Evolutionary conservation across 345 rosid genomes (phyloP).

Genomic region (Eucalyptus grandis): DNA sequence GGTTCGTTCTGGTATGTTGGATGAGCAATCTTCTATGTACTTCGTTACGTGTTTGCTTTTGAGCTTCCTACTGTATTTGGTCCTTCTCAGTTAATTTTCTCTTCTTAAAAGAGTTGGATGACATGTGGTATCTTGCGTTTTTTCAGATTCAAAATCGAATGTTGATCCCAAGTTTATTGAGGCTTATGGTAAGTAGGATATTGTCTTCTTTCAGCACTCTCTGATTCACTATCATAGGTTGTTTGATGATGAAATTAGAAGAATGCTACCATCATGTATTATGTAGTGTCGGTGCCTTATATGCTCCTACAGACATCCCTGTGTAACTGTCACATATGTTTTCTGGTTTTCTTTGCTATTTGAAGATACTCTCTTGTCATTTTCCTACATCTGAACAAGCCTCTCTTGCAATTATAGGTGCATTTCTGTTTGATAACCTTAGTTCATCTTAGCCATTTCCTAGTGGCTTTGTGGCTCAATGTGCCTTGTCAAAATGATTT

Average conservation of each 20-base stretch:
- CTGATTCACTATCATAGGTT: neutral
- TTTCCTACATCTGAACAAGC: neutral
- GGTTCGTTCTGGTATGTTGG: conserved; percentile 33
- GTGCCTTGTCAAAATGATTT: neutral
- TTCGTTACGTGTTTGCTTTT: neutral
- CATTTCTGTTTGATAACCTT: neutral
- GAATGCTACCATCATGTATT: neutral
- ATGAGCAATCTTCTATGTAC: neutral
- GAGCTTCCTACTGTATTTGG: neutral
- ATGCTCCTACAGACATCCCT: neutral
- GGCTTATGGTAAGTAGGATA: conserved; percentile 52
- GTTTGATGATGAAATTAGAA: neutral
- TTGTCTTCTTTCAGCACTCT: neutral
- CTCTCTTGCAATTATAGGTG: neutral
- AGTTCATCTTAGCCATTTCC: neutral
- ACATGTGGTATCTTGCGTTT: neutral
- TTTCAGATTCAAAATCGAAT: conserved; percentile 48
- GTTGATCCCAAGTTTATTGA: conserved; percentile 64
- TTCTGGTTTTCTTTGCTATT: neutral
- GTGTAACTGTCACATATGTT: neutral
- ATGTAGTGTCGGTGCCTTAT: neutral
- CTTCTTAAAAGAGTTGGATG: neutral
- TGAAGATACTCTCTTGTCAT: neutral
- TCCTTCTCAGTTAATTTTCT: neutral
- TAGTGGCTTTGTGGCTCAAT: neutral